phyloP scores from a whole-genome alignment of 345 rosid genomes.

The Linum usitatissimum region DNA sequence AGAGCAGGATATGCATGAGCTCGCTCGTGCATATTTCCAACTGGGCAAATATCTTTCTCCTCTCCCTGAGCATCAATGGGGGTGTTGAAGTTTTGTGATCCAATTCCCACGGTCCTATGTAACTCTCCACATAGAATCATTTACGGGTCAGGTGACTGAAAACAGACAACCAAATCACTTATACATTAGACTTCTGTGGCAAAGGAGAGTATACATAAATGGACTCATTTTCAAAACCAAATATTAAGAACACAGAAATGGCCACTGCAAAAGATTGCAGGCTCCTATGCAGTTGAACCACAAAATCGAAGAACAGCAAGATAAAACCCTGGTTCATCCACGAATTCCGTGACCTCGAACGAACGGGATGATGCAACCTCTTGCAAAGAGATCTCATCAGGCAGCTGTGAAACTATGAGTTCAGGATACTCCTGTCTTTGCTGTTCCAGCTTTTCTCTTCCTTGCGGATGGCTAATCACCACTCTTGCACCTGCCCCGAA shows the following conservation, averaged over 20 bases:
- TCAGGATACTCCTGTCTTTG: conserved; percentile 53
- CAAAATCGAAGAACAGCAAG: neutral
- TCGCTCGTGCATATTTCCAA: conserved; percentile 21
- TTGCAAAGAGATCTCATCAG: conserved; percentile 51
- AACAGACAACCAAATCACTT: too few relatives aligned
- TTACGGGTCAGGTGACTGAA: too few relatives aligned
- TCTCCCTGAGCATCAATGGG: too few relatives aligned
- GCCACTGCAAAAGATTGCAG: neutral
- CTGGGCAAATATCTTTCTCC: too few relatives aligned
- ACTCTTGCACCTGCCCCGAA: conserved; percentile 57
- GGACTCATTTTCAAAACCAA: too few relatives aligned
- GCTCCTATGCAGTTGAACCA: neutral
- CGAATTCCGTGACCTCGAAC: conserved; percentile 42
- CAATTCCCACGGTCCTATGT: too few relatives aligned
- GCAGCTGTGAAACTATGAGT: conserved; percentile 57
- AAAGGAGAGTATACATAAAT: too few relatives aligned
- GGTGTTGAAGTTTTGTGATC: too few relatives aligned
- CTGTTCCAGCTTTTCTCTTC: conserved; percentile 51
- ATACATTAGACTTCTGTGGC: too few relatives aligned
- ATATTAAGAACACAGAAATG: neutral
- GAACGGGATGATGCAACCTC: conserved; percentile 40
- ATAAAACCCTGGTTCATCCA: conserved; percentile 44
- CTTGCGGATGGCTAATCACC: conserved; percentile 72
- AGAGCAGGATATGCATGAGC: conserved; percentile 7
- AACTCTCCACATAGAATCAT: too few relatives aligned